phyloP scores from a whole-genome alignment of 2,329 filamentous ascomycete genomes.

The Blumeriella jaapii region DNA sequence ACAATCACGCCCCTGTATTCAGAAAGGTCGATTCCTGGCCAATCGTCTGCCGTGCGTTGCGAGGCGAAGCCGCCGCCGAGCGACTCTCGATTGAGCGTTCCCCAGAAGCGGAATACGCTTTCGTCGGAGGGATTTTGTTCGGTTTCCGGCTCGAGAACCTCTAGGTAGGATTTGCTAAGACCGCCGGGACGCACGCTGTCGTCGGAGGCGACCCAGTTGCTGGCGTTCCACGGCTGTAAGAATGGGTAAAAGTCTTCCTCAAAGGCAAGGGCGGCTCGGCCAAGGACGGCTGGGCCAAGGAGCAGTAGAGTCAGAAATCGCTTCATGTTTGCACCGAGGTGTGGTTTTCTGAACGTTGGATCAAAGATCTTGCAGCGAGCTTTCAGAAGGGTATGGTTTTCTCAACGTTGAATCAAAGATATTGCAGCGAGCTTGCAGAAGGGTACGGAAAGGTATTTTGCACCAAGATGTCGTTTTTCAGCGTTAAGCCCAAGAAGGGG shows the following conservation, averaged over 20 bases:
- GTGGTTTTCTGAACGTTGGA: too few relatives aligned
- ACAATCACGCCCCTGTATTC: background rate
- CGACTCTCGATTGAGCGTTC: background rate
- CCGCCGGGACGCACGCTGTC: background rate
- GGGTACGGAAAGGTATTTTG: too few relatives aligned
- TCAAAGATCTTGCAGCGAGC: too few relatives aligned
- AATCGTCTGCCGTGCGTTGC: background rate
- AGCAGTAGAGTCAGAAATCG: too few relatives aligned
- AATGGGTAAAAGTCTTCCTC: background rate
- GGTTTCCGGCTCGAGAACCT: background rate
- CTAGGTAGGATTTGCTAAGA: background rate
- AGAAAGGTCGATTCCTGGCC: background rate
- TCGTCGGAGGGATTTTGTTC: background rate
- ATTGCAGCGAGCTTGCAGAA: too few relatives aligned
- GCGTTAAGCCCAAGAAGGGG: too few relatives aligned
- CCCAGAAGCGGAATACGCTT: background rate
- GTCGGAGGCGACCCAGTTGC: background rate
- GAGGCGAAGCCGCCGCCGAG: background rate
- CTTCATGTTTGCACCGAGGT: too few relatives aligned
- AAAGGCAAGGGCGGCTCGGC: background rate
- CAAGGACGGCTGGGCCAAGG: too few relatives aligned
- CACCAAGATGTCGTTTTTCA: too few relatives aligned
- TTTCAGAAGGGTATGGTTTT: too few relatives aligned
- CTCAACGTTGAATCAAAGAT: too few relatives aligned
- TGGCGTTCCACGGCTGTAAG: background rate